A percentile compares a stretch with the other conserved stretches of the same genome.
Evolutionary conservation across 176 grass and related monocot genomes (phyloP).

Genomic region (Sorghum bicolor): DNA sequence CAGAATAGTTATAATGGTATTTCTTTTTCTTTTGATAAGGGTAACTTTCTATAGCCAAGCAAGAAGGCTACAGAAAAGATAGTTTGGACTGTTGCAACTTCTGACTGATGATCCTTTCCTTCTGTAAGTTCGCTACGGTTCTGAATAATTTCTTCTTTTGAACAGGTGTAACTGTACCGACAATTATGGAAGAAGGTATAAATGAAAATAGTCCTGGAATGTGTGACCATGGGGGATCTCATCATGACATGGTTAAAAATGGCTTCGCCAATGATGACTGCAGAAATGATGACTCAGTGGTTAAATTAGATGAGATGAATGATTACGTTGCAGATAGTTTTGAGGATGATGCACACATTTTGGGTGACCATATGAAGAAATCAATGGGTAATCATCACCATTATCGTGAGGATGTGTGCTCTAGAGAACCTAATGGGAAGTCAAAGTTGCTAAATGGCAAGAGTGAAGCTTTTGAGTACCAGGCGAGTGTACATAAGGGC

Average conservation of each 20-base stretch:
- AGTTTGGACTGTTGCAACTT: not conserved
- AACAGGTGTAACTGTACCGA: conserved; percentile 31
- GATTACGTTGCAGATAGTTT: conserved; percentile 70
- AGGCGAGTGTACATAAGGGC: conserved; percentile 17
- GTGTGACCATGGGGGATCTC: conserved; percentile 5
- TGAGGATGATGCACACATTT: conserved; percentile 53
- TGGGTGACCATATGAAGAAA: conserved; percentile 11
- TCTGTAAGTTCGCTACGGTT: not conserved
- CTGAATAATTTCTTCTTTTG: conserved; percentile 25
- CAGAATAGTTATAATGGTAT: not conserved
- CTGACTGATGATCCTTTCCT: not conserved
- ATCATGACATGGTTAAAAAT: conserved; percentile 33
- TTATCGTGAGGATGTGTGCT: conserved; percentile 41
- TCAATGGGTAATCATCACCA: conserved; percentile 13
- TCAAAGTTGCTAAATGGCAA: conserved; percentile 23
- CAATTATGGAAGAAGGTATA: conserved; percentile 27
- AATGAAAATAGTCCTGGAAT: conserved; percentile 16
- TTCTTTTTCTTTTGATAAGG: conserved; percentile 17
- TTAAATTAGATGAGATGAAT: conserved; percentile 32
- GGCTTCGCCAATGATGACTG: conserved; percentile 13
- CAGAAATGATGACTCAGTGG: conserved; percentile 29
- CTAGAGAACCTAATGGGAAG: conserved; percentile 31
- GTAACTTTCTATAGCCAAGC: conserved; percentile 11
- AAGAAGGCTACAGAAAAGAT: conserved; percentile 8
- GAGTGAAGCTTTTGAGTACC: conserved; percentile 33